Percentiles rank a stretch among this genome's conserved stretches.
These are phyloP conservation scores for Debaryomyces sp. DNA, from an alignment of 1,139 yeast species.

Conservation along the genomic window DNA sequence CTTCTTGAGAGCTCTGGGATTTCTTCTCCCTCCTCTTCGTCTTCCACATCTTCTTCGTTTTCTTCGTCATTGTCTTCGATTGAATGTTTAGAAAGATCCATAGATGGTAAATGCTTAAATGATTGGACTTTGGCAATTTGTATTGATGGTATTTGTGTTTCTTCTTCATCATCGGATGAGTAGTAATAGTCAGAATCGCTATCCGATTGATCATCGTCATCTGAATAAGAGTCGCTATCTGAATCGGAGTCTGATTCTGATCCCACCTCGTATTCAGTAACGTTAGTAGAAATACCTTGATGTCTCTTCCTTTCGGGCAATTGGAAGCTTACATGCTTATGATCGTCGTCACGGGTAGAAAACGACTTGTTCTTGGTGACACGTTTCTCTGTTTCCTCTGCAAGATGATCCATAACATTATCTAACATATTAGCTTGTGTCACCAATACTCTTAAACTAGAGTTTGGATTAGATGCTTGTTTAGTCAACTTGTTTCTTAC, in stretches of 20 bases:
- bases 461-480: constrained; percentile 65
- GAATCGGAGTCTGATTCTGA: constrained; percentile 29
- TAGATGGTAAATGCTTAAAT: constrained; percentile 27
- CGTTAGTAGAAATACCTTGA: constrained; percentile 20
- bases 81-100: constrained; percentile 21
- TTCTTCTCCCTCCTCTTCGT: constrained; percentile 7
- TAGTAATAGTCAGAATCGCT: constrained; percentile 33
- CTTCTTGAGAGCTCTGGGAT: constrained; percentile 31
- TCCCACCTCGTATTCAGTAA: constrained; percentile 40
- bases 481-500: constrained; percentile 69
- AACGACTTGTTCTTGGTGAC: constrained; percentile 12
- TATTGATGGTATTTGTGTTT: constrained; percentile 8
- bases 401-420: constrained; percentile 58
- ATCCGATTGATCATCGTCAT: constrained; percentile 21
- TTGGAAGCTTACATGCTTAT: constrained; percentile 9
- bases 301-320: constrained; percentile 7
- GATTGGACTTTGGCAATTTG: constrained; percentile 2
- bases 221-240: constrained; percentile 26
- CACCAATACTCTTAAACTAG: constrained; percentile 63
- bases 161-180: constrained; percentile 29
- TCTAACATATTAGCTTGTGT: constrained; percentile 80
- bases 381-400: constrained; percentile 35
- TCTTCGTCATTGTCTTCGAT: constrained; percentile 17
- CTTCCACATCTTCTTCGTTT: constrained; percentile 13
- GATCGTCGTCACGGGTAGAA: neutral